These are phyloP conservation scores for Spizellomyces sp. DNA, from an alignment of 192 early-diverging fungal genomes.

Conservation along the genomic window DNA sequence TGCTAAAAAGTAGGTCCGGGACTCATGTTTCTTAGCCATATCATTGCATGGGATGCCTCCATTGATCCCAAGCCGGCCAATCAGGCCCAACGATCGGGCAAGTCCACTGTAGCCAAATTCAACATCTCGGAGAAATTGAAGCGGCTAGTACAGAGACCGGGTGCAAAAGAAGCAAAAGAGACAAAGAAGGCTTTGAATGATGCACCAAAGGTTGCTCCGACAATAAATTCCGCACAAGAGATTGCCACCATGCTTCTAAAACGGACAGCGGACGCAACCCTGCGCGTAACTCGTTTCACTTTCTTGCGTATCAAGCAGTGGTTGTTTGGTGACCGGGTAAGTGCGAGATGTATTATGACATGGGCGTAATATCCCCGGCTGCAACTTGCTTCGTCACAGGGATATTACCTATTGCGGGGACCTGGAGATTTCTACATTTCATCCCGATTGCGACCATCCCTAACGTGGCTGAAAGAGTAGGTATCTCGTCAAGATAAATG, in stretches of 20 bases:
- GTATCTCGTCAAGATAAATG: not conserved
- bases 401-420: conserved; percentile 1
- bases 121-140: no score
- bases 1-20: not conserved
- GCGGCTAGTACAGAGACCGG: no score
- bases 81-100: not conserved
- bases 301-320: no score
- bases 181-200: no score
- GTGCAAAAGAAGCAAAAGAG: no score
- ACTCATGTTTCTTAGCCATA: conserved; percentile 6
- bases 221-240: no score
- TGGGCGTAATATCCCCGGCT: not conserved
- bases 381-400: not conserved
- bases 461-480: conserved; percentile 2
- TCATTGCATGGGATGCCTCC: conserved; percentile 12
- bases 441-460: not conserved
- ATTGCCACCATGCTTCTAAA: no score
- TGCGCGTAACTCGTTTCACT: no score
- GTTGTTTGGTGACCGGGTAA: no score
- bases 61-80: not conserved
- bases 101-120: not conserved
- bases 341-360: no score
- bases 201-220: no score
- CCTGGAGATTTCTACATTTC: conserved; percentile 13
- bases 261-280: no score